Percentiles rank a stretch among this genome's conserved stretches.
Conservation (phyloP, 1,284 basidiomycete species). For the Trametes sp. region DNA sequence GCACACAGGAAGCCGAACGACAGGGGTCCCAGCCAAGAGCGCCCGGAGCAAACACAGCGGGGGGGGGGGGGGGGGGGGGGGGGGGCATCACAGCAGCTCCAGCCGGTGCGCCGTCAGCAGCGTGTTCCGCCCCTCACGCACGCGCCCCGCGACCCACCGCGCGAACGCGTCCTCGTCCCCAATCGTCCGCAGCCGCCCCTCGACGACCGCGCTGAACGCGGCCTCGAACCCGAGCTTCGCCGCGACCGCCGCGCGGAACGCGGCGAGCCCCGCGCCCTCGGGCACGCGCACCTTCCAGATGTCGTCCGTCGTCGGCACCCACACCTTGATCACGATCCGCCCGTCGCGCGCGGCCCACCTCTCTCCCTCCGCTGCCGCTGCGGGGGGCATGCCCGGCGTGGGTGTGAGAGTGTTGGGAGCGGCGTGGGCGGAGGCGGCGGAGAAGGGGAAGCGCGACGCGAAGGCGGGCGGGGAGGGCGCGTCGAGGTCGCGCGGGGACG, state of each 20-base stretch:
- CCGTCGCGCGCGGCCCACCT: constrained; percentile 46
- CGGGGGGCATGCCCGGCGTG: too few relatives aligned
- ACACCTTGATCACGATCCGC: constrained; percentile 50
- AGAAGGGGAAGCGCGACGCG: constrained; percentile 1
- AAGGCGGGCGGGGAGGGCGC: constrained; percentile 14
- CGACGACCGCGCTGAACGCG: constrained; percentile 33
- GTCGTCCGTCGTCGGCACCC: constrained; percentile 49
- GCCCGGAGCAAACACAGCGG: too few relatives aligned
- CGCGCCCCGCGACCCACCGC: constrained; percentile 36
- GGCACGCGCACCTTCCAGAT: constrained; percentile 50
- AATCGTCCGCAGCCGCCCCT: constrained; percentile 24
- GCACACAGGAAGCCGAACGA: too few relatives aligned
- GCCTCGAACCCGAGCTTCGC: constrained; percentile 48
- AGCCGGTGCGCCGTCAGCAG: constrained; percentile 36
- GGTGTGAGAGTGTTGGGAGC: too few relatives aligned
- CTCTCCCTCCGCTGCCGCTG: neutral
- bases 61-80: too few relatives aligned
- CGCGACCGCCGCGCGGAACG: constrained; percentile 44
- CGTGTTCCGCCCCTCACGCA: constrained; percentile 37
- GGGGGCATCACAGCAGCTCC: constrained; percentile 20
- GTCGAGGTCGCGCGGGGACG: constrained; percentile 20
- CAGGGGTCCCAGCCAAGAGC: too few relatives aligned
- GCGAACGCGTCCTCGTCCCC: constrained; percentile 36
- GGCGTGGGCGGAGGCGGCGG: constrained; percentile 2
- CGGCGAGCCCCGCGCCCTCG: constrained; percentile 38